Evolutionary conservation across 169 alveolate species (phyloP).

Genomic region (Eimeria maxima): DNA sequence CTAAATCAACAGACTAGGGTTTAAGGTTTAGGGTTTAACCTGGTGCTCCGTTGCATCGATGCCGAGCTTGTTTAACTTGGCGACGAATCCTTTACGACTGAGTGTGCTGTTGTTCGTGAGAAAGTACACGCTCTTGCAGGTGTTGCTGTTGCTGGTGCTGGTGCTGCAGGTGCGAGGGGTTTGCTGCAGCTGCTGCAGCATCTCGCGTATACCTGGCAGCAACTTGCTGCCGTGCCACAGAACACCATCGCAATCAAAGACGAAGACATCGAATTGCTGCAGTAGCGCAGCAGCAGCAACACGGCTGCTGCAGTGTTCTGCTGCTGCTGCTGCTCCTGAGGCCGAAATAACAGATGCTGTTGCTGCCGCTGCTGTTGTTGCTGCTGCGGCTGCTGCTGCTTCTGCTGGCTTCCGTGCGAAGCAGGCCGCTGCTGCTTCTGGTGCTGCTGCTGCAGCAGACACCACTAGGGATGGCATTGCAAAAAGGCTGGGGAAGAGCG

Average conservation of each 20-base stretch:
- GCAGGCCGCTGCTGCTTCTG: background rate
- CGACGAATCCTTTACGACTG: constrained; percentile 83
- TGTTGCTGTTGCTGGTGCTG: constrained; percentile 39
- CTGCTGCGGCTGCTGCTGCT: background rate
- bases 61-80: constrained; percentile 85
- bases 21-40: constrained; percentile 21
- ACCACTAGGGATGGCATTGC: background rate
- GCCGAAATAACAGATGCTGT: background rate
- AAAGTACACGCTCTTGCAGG: constrained; percentile 81
- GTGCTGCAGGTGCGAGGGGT: constrained; percentile 30
- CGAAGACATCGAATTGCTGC: constrained; percentile 81
- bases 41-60: constrained; percentile 52
- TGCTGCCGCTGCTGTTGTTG: constrained; percentile 24
- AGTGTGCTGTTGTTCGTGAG: constrained; percentile 86
- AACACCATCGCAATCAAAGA: constrained; percentile 89
- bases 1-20: background rate
- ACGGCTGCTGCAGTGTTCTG: constrained; percentile 11
- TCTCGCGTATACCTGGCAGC: constrained; percentile 88
- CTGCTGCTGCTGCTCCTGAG: constrained; percentile 47
- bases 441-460: constrained; percentile 33
- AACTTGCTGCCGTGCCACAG: constrained; percentile 49
- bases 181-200: constrained; percentile 82
- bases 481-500: background rate
- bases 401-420: background rate
- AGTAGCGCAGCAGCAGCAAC: constrained; percentile 28